Conservation (phyloP, 192 early-diverging fungal species). For the Backusella westeae region DNA sequence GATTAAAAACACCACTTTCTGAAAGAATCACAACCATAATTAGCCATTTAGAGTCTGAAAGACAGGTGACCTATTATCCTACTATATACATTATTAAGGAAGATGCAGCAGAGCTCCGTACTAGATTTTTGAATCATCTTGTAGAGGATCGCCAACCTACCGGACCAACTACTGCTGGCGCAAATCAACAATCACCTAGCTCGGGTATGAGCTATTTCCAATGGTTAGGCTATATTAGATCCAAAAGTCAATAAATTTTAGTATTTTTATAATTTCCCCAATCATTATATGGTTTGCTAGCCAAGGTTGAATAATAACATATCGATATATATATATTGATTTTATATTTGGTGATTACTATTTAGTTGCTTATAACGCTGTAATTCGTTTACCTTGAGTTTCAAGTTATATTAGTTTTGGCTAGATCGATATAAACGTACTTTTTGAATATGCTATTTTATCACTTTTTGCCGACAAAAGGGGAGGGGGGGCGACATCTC, state of each 20-base stretch:
- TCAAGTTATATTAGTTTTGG: too few relatives aligned
- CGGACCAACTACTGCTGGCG: constrained; percentile 27
- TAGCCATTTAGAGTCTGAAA: constrained; percentile 52
- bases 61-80: constrained; percentile 59
- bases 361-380: too few relatives aligned
- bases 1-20: constrained; percentile 59
- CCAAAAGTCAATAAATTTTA: constrained; percentile 19
- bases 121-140: constrained; percentile 66
- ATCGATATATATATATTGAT: background rate
- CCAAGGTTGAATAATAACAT: background rate
- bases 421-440: too few relatives aligned
- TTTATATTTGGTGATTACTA: background rate
- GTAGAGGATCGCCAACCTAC: constrained; percentile 64
- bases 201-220: constrained; percentile 40
- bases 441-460: too few relatives aligned
- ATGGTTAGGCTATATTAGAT: constrained; percentile 35
- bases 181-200: constrained; percentile 21
- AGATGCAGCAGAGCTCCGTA: constrained; percentile 69
- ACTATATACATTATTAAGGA: constrained; percentile 73
- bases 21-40: constrained; percentile 59
- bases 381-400: too few relatives aligned
- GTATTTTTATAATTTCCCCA: background rate
- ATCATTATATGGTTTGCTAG: too few relatives aligned
- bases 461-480: too few relatives aligned
- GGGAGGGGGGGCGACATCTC: too few relatives aligned